phyloP scores from a whole-genome alignment of 352 stramenopile species.

The Globisporangium cederbergense region DNA sequence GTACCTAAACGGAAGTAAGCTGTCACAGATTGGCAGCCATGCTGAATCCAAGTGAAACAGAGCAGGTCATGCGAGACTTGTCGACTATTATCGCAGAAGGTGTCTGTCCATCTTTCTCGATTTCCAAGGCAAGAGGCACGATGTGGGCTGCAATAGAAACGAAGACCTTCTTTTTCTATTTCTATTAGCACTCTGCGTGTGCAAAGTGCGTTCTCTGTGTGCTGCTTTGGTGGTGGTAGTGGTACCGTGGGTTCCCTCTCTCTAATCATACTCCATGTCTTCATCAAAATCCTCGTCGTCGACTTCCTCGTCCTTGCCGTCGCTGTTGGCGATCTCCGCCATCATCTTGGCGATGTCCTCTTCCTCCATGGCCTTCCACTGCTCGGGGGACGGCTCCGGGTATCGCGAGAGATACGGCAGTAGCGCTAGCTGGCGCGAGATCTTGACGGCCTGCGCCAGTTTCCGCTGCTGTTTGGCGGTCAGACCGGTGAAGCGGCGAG shows the following conservation, averaged over 20 bases:
- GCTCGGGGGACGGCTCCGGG: slow-evolving; percentile 73
- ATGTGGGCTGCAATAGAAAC: slow-evolving; percentile 5
- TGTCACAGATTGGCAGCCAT: slow-evolving; percentile 6
- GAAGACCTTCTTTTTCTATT: slow-evolving; percentile 18
- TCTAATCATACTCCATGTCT: slow-evolving; percentile 63
- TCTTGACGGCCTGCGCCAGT: slow-evolving; percentile 70
- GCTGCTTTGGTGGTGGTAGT: slow-evolving; percentile 40
- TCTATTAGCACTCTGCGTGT: slow-evolving; percentile 11
- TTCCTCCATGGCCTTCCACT: slow-evolving; percentile 81
- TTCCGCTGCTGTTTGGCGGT: slow-evolving; percentile 84
- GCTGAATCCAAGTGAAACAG: slow-evolving; percentile 1
- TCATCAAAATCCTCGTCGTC: slow-evolving; percentile 71
- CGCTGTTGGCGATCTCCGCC: slow-evolving; percentile 51
- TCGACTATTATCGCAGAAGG: no score
- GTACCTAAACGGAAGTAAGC: neutral
- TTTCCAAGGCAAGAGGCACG: neutral
- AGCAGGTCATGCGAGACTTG: neutral
- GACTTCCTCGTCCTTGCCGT: slow-evolving; percentile 46
- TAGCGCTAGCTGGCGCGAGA: slow-evolving; percentile 72
- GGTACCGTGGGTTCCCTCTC: slow-evolving; percentile 15
- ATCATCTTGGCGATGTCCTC: slow-evolving; percentile 62
- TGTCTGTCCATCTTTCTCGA: no score
- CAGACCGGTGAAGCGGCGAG: slow-evolving; percentile 75
- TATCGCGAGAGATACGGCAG: slow-evolving; percentile 78
- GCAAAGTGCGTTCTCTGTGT: neutral